Evolutionary conservation across 306 rosid species (phyloP), one percentile per base, ranked within the genome.

Genomic region (Acmispon strigosus): DNA sequence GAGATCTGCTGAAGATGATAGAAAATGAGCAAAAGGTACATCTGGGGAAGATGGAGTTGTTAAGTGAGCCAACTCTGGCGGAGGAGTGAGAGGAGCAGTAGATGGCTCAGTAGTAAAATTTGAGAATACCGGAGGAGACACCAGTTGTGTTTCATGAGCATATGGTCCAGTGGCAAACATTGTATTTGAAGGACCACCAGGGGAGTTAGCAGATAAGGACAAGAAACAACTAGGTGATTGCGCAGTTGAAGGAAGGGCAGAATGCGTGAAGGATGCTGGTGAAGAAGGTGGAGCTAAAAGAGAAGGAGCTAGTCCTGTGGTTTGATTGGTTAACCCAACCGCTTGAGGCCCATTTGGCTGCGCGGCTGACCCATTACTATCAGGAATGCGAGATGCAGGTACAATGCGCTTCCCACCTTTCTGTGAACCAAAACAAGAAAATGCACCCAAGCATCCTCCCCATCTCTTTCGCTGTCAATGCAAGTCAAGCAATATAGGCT

Each of bases 1-100:
- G 10, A 92, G 88, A 77, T 89, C 87, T 41, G 69, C 80, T 17
- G 98, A 85, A 70, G 98, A 92, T 0, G 98, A 83, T 43, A 89
- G 92, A 89, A 91, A 91, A 74, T 80, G 96, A 70, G 99, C 99
- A 80, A 83, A 95, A 24, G 99, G 99, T 53, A 95, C 99, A 78
- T 95, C 99, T 8, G 99, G 97, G 59, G 97, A 91, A 72, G 99
- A 95, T 39, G 99, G 99, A 55, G 99, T 89, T n/a, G 99, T 95
- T 55, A 95, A 76, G 83, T 95, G 99, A 72, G 99, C 99, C 81
- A 94, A 81, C 79, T 95, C 99, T 0, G 97, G 99, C 13, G 97
- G 99, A 72, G 99, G 99, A 67, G 99, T 95, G 69, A 87, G 87
- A 62, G 99, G 96, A 74, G 99, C 96, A 55, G 99, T 95, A 24